phyloP scores from a whole-genome alignment of 345 rosid genomes.

The Corchorus olitorius region DNA sequence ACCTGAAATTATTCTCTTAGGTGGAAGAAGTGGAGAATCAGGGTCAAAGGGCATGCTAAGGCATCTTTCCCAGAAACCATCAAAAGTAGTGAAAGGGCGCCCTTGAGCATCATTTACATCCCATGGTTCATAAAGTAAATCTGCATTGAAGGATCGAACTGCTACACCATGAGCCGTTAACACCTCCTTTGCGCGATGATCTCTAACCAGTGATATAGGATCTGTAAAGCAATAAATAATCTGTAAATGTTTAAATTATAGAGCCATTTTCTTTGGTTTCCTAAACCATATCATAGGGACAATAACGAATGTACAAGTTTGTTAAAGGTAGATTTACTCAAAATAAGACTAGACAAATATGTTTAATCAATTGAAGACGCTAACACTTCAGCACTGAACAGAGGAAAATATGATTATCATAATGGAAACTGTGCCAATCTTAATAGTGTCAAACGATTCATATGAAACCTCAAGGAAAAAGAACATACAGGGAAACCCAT shows the following conservation, averaged over 20 bases:
- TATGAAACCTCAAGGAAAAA: not conserved
- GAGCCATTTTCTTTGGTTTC: not conserved
- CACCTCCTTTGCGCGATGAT: conserved; percentile 86
- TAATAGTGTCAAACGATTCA: not conserved
- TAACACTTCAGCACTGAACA: not conserved
- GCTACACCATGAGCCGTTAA: conserved; percentile 72
- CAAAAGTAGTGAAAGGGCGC: conserved; percentile 71
- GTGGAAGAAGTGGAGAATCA: conserved; percentile 96
- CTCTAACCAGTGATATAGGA: conserved; percentile 90
- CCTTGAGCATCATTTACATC: conserved; percentile 85
- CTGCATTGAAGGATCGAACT: conserved; percentile 85
- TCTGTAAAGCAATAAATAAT: conserved; percentile 56
- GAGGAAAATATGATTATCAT: not conserved
- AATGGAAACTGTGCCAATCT: conserved; percentile 7
- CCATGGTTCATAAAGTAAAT: conserved; percentile 99
- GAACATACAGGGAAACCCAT: conserved; percentile 9
- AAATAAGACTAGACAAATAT: not conserved
- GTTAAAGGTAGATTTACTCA: conserved; percentile 8
- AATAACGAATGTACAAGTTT: conserved; percentile 4
- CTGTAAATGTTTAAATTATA: conserved; percentile 4
- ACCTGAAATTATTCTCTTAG: conserved; percentile 94
- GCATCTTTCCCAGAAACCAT: conserved; percentile 90
- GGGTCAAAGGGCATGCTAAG: conserved; percentile 98
- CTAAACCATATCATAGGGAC: conserved; percentile 2
- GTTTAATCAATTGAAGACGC: not conserved